A percentile compares a stretch with the other conserved stretches of the same genome.
Conservation (phyloP, 78 protist genomes). For the Planoprotostelium fungivorum region DNA sequence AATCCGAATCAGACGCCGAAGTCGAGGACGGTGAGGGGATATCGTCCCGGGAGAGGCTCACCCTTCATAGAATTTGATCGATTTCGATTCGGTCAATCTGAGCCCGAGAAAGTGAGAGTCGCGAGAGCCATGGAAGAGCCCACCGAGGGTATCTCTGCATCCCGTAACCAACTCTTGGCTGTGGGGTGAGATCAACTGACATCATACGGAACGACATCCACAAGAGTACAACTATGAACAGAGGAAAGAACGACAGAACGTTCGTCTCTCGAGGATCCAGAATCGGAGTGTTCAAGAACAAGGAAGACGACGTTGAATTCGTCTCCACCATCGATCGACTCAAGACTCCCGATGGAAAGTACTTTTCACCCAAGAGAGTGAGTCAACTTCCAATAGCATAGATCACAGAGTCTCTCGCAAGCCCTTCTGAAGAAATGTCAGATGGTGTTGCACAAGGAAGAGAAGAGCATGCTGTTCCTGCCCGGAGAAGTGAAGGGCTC, state of each 20-base stretch:
- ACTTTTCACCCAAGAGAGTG: conserved; percentile 51
- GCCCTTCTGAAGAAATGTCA: neutral
- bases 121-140: neutral
- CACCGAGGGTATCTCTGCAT: neutral
- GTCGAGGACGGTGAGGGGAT: neutral
- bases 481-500: conserved; percentile 4
- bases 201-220: neutral
- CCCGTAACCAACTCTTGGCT: neutral
- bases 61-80: no score
- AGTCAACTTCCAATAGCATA: no score
- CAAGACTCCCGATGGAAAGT: conserved; percentile 23
- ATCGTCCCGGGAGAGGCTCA: neutral
- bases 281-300: conserved; percentile 58
- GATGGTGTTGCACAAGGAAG: conserved; percentile 59
- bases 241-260: conserved; percentile 39
- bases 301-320: conserved; percentile 39
- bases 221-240: neutral
- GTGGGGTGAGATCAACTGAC: neutral
- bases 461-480: conserved; percentile 24
- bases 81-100: neutral
- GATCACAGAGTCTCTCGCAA: no score
- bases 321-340: conserved; percentile 29
- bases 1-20: neutral
- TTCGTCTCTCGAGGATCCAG: conserved; percentile 57
- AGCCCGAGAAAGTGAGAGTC: neutral